These are phyloP conservation scores for Ganoderma lucidum DNA, from an alignment of 1,284 basidiomycete species.

Conservation along the genomic window DNA sequence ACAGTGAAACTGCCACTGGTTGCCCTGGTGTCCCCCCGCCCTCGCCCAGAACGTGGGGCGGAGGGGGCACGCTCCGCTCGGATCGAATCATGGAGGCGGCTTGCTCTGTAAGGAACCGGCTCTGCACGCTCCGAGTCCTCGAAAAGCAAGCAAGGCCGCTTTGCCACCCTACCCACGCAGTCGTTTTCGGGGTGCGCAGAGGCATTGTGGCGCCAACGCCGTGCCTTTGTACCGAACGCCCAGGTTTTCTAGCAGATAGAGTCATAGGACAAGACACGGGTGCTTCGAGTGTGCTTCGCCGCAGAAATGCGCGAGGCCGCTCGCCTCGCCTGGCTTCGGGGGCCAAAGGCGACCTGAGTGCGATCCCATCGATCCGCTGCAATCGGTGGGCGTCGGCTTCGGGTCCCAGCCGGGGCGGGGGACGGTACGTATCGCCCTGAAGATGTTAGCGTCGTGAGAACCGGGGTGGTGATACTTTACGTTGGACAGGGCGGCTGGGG, in stretches of 20 bases:
- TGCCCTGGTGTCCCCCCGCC: neutral
- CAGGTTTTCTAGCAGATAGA: neutral
- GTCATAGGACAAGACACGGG: neutral
- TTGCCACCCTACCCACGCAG: neutral
- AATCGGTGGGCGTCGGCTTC: slow-evolving; percentile 21
- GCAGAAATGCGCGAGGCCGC: neutral
- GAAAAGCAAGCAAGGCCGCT: neutral
- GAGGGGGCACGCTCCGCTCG: neutral
- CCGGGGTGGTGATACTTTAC: neutral
- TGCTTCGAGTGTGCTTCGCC: neutral
- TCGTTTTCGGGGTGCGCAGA: neutral
- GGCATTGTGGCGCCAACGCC: neutral
- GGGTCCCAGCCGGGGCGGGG: neutral
- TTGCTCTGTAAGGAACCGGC: neutral
- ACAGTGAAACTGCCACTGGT: neutral
- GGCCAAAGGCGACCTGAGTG: slow-evolving; percentile 4
- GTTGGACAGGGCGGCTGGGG: neutral
- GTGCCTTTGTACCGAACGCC: neutral
- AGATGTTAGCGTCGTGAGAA: slow-evolving; percentile 5
- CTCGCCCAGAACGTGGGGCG: neutral
- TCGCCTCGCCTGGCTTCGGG: neutral
- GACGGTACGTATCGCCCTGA: neutral
- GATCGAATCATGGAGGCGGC: neutral
- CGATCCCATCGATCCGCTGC: slow-evolving; percentile 32
- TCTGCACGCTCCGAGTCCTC: neutral